Evolutionary conservation across 1,139 yeast species (phyloP).

Genomic region (Taphrina sp.): DNA sequence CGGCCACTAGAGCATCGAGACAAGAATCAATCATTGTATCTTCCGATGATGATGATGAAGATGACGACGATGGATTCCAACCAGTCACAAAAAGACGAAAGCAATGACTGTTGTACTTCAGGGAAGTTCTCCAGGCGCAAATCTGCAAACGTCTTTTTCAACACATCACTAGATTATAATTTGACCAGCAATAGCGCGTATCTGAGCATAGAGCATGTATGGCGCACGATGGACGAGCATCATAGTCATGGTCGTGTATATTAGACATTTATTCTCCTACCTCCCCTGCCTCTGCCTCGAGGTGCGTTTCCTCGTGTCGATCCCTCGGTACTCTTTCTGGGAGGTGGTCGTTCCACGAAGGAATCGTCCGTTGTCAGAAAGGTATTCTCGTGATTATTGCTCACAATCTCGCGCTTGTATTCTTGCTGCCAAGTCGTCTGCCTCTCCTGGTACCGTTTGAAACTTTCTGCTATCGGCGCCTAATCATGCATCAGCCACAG

Average conservation of each 20-base stretch:
- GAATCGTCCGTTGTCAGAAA: slow-evolving; percentile 36
- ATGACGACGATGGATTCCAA: slow-evolving; percentile 14
- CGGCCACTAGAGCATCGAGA: neutral
- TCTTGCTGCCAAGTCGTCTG: slow-evolving; percentile 24
- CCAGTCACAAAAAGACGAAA: slow-evolving; percentile 11
- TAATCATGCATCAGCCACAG: too few species aligned
- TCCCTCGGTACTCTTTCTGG: slow-evolving; percentile 10
- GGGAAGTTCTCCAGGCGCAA: too few species aligned
- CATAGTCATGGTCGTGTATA: neutral
- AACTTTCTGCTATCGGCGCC: slow-evolving; percentile 35
- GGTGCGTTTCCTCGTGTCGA: slow-evolving; percentile 13
- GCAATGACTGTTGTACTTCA: too few species aligned
- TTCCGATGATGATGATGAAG: slow-evolving; percentile 11
- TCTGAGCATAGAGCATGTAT: too few species aligned
- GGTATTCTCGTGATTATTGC: slow-evolving; percentile 28
- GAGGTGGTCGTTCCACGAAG: slow-evolving; percentile 35
- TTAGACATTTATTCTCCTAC: slow-evolving; percentile 6
- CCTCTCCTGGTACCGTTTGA: slow-evolving; percentile 28
- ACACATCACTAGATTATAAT: too few species aligned
- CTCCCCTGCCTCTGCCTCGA: slow-evolving; percentile 24
- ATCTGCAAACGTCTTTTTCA: too few species aligned
- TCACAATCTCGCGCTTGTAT: neutral
- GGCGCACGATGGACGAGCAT: neutral
- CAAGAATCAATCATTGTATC: slow-evolving; percentile 6
- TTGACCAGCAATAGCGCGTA: too few species aligned